Evolutionary conservation across 192 early-diverging fungal genomes (phyloP), one percentile per base, ranked within the genome.

Genomic region (Umbelopsis vinacea): DNA sequence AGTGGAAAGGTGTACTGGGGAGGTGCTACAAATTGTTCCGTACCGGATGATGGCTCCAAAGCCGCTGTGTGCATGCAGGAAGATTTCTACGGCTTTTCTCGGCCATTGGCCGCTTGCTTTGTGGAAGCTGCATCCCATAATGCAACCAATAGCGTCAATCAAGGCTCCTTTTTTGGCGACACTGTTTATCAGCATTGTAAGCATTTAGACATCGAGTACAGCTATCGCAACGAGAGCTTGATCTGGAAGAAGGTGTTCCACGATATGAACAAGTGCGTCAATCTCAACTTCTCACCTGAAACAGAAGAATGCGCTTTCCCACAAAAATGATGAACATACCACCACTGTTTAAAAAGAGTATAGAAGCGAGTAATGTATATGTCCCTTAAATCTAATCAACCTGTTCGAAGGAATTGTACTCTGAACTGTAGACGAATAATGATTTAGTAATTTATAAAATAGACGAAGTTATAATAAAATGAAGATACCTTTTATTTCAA

Each of bases 191-290:
- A 37, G 4, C 33, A 63, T 33, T 63, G 57, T 37, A 63, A 63
- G 33, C 33, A 63, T 14, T 29, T 63, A 6, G 19, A 35, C 6
- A 19, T 63, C 26, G 33, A 63, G 14, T 63, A 63, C 29, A 14
- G 7, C 2, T 26, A 63, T 37, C 24, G 29, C 10, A 35, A 63
- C n/a, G 33, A 63, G 17, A 29, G 33, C 17, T 10, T 37, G 7
- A 63, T 63, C 2, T 63, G 57, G 57, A n/a, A 37, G 2, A 26
- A 37, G 7, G 5, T 19, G 19, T 63, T 63, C 7, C 19, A 63
- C 15, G 57, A 63, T 3, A 63, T 37, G 57, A 63, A 63, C 57
- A 63, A 63, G 26, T 63, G 57, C 17, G 33, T 43, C 11, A 22
- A 43, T 43, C 11, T 35, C 37, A 40, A 12, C 11, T 15, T 43